Conservation (phyloP, 108 stramenopile species). For the Cyclotella atomus region DNA sequence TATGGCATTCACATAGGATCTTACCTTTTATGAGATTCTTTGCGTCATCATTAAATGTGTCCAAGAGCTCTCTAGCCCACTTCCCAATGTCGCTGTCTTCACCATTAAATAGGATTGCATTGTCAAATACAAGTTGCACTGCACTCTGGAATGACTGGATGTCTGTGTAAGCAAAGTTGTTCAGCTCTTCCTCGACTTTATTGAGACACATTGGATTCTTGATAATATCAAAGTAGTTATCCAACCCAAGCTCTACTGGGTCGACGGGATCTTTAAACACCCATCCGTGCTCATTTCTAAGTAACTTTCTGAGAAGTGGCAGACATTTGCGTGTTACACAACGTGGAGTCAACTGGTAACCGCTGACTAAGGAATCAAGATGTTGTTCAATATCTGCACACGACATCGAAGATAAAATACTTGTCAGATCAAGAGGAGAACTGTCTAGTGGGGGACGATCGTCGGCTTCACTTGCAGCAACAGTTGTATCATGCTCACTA, state of each 20-base stretch:
- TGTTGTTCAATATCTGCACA: constrained; percentile 73
- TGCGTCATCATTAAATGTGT: constrained; percentile 63
- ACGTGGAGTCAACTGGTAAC: constrained; percentile 67
- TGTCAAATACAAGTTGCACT: constrained; percentile 81
- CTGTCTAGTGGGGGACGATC: neutral
- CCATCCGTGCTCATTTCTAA: constrained; percentile 87
- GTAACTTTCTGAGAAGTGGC: constrained; percentile 78
- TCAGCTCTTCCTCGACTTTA: constrained; percentile 77
- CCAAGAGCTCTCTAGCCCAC: constrained; percentile 75
- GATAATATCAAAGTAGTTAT: constrained; percentile 95
- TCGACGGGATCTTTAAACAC: constrained; percentile 94
- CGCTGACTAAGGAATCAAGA: constrained; percentile 73
- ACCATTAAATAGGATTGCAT: constrained; percentile 89
- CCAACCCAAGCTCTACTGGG: constrained; percentile 90
- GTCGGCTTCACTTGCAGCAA: neutral
- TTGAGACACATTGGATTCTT: constrained; percentile 87
- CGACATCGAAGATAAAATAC: constrained; percentile 69
- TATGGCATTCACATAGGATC: neutral
- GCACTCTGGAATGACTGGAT: constrained; percentile 70
- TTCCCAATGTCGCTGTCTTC: constrained; percentile 80
- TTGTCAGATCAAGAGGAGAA: neutral
- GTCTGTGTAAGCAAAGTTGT: constrained; percentile 76
- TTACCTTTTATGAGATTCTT: constrained; percentile 57
- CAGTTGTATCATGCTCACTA: neutral
- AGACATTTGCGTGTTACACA: constrained; percentile 80